phyloP scores from a whole-genome alignment of 352 stramenopile species.

The Salisapilia sapeloensis region DNA sequence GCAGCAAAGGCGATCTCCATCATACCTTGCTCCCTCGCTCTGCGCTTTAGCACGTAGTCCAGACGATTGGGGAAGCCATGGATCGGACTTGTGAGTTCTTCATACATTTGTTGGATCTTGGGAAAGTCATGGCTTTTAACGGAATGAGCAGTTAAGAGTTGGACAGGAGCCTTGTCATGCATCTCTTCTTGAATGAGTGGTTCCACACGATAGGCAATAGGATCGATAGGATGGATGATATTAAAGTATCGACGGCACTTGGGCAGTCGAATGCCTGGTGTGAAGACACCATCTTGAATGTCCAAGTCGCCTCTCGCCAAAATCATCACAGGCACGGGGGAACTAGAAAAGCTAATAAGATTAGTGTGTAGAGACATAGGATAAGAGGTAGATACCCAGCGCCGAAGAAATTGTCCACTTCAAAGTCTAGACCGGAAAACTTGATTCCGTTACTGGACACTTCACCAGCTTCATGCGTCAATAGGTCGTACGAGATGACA shows the following conservation, averaged over 20 bases:
- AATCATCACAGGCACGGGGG: slow-evolving; percentile 70
- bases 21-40: slow-evolving; percentile 66
- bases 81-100: slow-evolving; percentile 43
- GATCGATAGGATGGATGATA: slow-evolving; percentile 85
- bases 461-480: slow-evolving; percentile 59
- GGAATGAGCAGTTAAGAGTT: slow-evolving; percentile 39
- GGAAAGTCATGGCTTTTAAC: slow-evolving; percentile 44
- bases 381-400: slow-evolving; percentile 28
- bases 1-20: slow-evolving; percentile 76
- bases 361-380: not conserved
- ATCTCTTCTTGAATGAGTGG: slow-evolving; percentile 81
- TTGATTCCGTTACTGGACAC: slow-evolving; percentile 42
- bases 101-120: slow-evolving; percentile 64
- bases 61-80: slow-evolving; percentile 63
- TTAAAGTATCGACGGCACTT: slow-evolving; percentile 79
- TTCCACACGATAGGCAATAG: slow-evolving; percentile 83
- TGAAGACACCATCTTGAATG: slow-evolving; percentile 58
- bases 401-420: slow-evolving; percentile 77
- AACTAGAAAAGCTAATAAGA: slow-evolving; percentile 13
- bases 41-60: slow-evolving; percentile 62
- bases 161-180: slow-evolving; percentile 70
- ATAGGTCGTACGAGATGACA: slow-evolving; percentile 86
- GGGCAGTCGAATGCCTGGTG: slow-evolving; percentile 60
- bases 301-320: slow-evolving; percentile 65
- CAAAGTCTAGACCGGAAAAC: slow-evolving; percentile 67